phyloP scores from a whole-genome alignment of 495 filamentous ascomycete species.

The Chlorociboria aeruginascens region DNA sequence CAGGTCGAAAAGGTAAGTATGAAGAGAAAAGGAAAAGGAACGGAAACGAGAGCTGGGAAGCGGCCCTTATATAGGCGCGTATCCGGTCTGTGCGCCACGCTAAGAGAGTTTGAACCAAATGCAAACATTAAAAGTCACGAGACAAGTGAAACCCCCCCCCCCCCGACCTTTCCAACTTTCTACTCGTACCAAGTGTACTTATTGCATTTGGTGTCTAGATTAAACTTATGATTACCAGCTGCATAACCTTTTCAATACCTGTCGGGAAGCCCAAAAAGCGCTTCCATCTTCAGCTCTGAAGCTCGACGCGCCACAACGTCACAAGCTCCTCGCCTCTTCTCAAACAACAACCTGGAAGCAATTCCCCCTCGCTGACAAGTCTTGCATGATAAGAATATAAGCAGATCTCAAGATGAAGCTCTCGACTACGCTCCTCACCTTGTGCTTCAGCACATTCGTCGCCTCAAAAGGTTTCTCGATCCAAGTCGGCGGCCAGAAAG shows the following conservation, averaged over 20 bases:
- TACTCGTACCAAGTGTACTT: too few relatives aligned
- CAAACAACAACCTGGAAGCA: background rate
- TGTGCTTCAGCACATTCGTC: conserved; percentile 16
- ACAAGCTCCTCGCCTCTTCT: background rate
- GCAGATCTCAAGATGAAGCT: conserved; percentile 13
- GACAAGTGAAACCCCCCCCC: too few relatives aligned
- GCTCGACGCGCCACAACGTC: background rate
- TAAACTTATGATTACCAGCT: too few relatives aligned
- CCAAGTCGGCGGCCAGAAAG: conserved; percentile 11
- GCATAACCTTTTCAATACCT: too few relatives aligned
- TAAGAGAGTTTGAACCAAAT: too few relatives aligned
- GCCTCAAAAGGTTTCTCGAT: conserved; percentile 16
- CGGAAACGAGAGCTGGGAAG: background rate
- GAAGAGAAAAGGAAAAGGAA: conserved; percentile 34
- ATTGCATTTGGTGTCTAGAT: too few relatives aligned
- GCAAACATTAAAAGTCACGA: too few relatives aligned
- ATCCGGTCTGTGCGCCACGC: too few relatives aligned
- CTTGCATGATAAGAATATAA: background rate
- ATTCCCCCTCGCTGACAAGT: background rate
- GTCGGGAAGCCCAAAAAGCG: too few relatives aligned
- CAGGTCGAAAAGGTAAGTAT: conserved; percentile 66
- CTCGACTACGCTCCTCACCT: conserved; percentile 10
- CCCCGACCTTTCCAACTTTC: too few relatives aligned
- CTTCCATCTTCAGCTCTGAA: background rate
- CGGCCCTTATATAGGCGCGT: too few relatives aligned